These are phyloP conservation scores for Nakazawaea ishiwadae DNA, from an alignment of 805 yeast species.

Conservation along the genomic window DNA sequence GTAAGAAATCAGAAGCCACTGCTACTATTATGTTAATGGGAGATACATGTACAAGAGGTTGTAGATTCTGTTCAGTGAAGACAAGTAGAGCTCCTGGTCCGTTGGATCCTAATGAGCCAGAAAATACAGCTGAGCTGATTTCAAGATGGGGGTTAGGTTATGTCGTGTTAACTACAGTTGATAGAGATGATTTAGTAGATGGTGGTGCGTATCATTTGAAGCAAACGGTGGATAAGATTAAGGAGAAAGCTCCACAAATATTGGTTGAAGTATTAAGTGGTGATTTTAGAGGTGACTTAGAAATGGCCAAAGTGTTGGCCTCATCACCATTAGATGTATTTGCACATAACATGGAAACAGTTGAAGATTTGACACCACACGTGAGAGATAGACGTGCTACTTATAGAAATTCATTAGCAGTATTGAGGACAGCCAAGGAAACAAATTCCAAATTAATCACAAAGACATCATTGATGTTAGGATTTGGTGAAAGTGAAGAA, in stretches of 20 bases:
- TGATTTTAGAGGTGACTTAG: conserved; percentile 89
- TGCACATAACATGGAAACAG: conserved; percentile 96
- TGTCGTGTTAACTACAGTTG: conserved; percentile 95
- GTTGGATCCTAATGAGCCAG: conserved; percentile 95
- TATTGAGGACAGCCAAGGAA: conserved; percentile 76
- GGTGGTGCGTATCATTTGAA: conserved; percentile 93
- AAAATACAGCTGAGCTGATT: conserved; percentile 95
- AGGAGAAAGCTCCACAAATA: conserved; percentile 83
- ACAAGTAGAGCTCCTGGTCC: conserved; percentile 84
- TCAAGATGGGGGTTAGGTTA: conserved; percentile 98
- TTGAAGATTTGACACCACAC: conserved; percentile 89
- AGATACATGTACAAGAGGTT: conserved; percentile 99
- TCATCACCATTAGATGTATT: conserved; percentile 88
- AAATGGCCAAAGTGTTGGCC: conserved; percentile 77
- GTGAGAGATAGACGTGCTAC: conserved; percentile 97
- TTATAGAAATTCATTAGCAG: conserved; percentile 79
- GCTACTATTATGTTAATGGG: conserved; percentile 98
- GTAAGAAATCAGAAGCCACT: conserved; percentile 87
- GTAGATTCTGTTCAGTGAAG: conserved; percentile 95
- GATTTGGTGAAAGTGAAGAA: conserved; percentile 93
- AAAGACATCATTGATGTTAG: conserved; percentile 93
- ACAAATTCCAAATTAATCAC: conserved; percentile 74
- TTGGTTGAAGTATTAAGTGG: conserved; percentile 93
- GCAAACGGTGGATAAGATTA: conserved; percentile 79
- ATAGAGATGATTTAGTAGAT: conserved; percentile 88